These are phyloP conservation scores for Penicillium sp. DNA, from an alignment of 2,329 filamentous ascomycete species.

Conservation along the genomic window DNA sequence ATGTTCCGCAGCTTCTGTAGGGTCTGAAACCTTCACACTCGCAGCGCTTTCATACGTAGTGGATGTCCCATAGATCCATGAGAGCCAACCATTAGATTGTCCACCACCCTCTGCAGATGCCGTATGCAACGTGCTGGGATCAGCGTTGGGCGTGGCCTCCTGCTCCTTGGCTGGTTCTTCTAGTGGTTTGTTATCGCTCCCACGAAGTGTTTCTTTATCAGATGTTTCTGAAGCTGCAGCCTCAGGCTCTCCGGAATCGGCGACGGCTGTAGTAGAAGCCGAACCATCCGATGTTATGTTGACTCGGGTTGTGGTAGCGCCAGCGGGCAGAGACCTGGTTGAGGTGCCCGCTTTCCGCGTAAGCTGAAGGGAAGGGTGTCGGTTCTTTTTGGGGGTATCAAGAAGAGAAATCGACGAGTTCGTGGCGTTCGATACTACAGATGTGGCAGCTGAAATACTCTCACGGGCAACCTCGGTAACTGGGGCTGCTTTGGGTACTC, in stretches of 20 bases:
- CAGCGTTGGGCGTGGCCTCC: constrained; percentile 10
- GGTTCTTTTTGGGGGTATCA: constrained; percentile 25
- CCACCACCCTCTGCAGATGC: constrained; percentile 15
- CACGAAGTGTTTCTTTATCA: constrained; percentile 20
- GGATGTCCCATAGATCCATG: constrained; percentile 38
- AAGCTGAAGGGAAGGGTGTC: constrained; percentile 43
- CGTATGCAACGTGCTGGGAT: constrained; percentile 16
- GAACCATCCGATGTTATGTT: constrained; percentile 47
- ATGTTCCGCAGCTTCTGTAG: constrained; percentile 15
- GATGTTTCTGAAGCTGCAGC: constrained; percentile 11
- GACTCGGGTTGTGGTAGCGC: constrained; percentile 46
- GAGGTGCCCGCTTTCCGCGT: constrained; percentile 43
- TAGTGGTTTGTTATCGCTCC: constrained; percentile 13
- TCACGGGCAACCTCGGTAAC: constrained; percentile 52
- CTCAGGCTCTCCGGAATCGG: constrained; percentile 18
- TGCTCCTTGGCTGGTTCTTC: constrained; percentile 23
- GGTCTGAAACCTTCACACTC: constrained; percentile 9
- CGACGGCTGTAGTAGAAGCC: constrained; percentile 30
- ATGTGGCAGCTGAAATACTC: constrained; percentile 48
- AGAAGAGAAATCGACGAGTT: constrained; percentile 33
- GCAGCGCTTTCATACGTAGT: constrained; percentile 10
- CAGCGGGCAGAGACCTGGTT: constrained; percentile 46
- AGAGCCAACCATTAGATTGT: constrained; percentile 36
- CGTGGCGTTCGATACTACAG: constrained; percentile 36
- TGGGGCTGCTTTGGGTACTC: constrained; percentile 46